Evolutionary conservation across 2,329 filamentous ascomycete genomes (phyloP).

Genomic region (Exophiala aquamarina): DNA sequence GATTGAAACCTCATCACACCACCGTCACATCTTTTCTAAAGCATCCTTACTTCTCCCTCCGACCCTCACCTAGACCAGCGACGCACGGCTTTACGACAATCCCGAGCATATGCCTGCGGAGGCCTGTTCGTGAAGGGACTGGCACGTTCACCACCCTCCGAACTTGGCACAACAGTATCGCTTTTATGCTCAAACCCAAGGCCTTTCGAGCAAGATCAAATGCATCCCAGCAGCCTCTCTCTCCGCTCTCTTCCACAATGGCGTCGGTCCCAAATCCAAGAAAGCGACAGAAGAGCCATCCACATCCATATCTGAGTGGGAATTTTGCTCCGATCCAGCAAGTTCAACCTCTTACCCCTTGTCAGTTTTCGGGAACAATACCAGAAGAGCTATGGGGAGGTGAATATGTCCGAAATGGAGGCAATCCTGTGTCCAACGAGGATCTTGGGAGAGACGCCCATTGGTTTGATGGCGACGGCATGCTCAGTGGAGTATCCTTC

Average conservation of each 20-base stretch:
- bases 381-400: constrained; percentile 66
- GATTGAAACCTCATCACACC: no score
- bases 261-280: constrained; percentile 7
- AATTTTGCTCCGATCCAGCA: constrained; percentile 68
- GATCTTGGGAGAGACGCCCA: constrained; percentile 64
- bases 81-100: no score
- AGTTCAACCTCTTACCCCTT: constrained; percentile 57
- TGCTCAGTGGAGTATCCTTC: constrained; percentile 69
- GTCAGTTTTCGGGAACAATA: constrained; percentile 58
- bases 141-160: no score
- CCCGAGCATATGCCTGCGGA: no score
- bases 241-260: constrained; percentile 5
- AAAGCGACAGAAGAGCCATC: constrained; percentile 19
- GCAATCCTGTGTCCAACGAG: constrained; percentile 64
- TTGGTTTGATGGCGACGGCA: constrained; percentile 75
- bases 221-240: neutral
- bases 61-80: no score
- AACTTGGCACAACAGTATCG: no score
- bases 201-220: neutral
- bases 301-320: constrained; percentile 56
- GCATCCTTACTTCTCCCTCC: no score
- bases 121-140: no score
- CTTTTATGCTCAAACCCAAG: neutral
- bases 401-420: constrained; percentile 71
- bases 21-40: no score